phyloP scores from a whole-genome alignment of 176 grass and related monocot genomes.

The Panicum miliaceum region DNA sequence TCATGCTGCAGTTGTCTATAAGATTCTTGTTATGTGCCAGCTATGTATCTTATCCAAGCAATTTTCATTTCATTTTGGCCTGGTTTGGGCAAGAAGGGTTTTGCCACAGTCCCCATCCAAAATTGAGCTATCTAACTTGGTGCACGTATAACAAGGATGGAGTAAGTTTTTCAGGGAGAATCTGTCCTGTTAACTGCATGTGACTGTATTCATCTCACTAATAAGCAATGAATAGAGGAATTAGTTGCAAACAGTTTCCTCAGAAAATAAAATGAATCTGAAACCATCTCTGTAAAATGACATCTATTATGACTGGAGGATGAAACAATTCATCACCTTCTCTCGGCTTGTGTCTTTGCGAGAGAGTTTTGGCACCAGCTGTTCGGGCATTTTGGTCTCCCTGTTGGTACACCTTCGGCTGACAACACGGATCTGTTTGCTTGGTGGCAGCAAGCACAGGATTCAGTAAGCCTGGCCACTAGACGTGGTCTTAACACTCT shows the following conservation, averaged over 20 bases:
- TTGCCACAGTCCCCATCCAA: neutral
- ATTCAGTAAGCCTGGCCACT: too few species aligned
- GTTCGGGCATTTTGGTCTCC: too few species aligned
- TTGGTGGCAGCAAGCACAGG: too few species aligned
- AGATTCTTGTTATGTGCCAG: neutral
- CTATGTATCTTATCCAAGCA: neutral
- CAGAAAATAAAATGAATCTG: neutral
- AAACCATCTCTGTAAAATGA: conserved; percentile 4
- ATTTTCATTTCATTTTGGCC: neutral
- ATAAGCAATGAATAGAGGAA: neutral
- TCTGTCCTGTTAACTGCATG: neutral
- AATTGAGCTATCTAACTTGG: neutral
- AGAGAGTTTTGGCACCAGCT: too few species aligned
- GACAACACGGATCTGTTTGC: too few species aligned
- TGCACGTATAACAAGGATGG: neutral
- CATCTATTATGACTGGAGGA: neutral
- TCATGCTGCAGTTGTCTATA: neutral
- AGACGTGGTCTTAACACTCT: too few species aligned
- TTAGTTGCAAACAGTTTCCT: neutral
- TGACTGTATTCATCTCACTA: neutral
- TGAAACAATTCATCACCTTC: too few species aligned
- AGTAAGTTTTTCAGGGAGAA: neutral
- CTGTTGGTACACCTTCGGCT: too few species aligned
- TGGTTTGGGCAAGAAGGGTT: neutral
- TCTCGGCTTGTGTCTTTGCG: too few species aligned